These are phyloP conservation scores for Ballota nigra DNA, from an alignment of 257 asterid genomes.

Conservation along the genomic window DNA sequence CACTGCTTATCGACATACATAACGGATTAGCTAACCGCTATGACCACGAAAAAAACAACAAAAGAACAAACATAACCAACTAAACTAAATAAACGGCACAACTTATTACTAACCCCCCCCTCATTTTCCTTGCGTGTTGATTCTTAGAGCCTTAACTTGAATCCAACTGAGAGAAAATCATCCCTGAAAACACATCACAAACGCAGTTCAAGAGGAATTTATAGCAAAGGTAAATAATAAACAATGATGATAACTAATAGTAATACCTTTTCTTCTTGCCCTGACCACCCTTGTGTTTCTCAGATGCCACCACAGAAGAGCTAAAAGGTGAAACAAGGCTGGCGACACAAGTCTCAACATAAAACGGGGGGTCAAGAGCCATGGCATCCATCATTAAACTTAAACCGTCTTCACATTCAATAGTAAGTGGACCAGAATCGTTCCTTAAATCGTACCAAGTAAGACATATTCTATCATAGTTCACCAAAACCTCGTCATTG, in stretches of 20 bases:
- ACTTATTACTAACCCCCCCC: not conserved
- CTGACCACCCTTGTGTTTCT: not conserved
- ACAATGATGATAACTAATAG: not conserved
- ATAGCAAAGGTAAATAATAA: not conserved
- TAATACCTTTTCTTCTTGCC: slow-evolving; percentile 29
- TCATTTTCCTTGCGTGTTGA: not conserved
- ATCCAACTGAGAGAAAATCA: slow-evolving; percentile 25
- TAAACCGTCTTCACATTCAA: slow-evolving; percentile 19
- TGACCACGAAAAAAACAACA: not conserved
- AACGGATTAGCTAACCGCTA: not conserved
- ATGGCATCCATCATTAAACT: not conserved
- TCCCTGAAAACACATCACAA: slow-evolving; percentile 9
- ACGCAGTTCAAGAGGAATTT: not conserved
- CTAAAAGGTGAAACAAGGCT: slow-evolving; percentile 35
- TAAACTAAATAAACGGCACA: not conserved
- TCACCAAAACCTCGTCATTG: slow-evolving; percentile 40
- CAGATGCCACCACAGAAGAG: not conserved
- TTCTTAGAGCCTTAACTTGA: slow-evolving; percentile 26
- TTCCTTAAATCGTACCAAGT: slow-evolving; percentile 38
- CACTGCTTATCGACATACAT: too few relatives aligned
- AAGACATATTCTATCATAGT: slow-evolving; percentile 29
- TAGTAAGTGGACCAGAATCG: not conserved
- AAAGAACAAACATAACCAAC: not conserved
- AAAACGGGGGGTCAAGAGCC: slow-evolving; percentile 20
- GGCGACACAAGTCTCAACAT: slow-evolving; percentile 32